Base-by-base conservation (phyloP, 768 basidiomycete species). In the Mycena rosella region DNA sequence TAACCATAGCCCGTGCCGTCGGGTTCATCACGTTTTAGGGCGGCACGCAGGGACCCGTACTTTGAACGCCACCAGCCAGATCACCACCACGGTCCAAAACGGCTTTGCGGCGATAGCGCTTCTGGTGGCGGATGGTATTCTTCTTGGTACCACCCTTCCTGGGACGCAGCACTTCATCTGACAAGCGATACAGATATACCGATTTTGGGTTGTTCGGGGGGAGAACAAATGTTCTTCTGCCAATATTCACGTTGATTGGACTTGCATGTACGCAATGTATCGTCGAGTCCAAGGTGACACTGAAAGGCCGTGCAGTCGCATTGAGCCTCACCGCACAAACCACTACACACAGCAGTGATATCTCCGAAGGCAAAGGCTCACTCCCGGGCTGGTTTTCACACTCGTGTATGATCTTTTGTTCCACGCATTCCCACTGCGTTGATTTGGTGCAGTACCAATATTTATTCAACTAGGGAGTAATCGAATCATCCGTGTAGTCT, bases 391-490 rank as follows among this genome's bases (percentile, higher is more conserved):
- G 9, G 45, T 64, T 30, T 64, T 64, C 45, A 64, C 63, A 2
- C 47, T 64, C 32, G 44, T 47, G 64, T 60, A 59, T 9, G 64
- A n/a, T 38, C 15, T 47, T 48, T 34, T 15, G 5, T 47, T 24
- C 18, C 6, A 6, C 26, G 4, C 1, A 18, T 20, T 5, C 9
- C n/a, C 6, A 38, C 51, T 47, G 34, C 34, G 0, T 1, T 20
- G 48, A 0, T 3, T 14, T 18, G 2, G 9, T 9, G 20, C 30
- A 65, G 64, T 2, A 65, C 64, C 8, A 65, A 65, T 34, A 7
- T 65, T 22, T 65, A 65, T 44, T 65, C 45, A 18, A 64, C 63
- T 0, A n/a, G n/a, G n/a, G n/a, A 57, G 64, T 59, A 42, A 52
- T 22, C 22, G 3, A 20, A 32, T 22, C 38, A 7, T 38, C 14